phyloP scores from a whole-genome alignment of 164 flowering plant species.

The Stephania cephalantha region DNA sequence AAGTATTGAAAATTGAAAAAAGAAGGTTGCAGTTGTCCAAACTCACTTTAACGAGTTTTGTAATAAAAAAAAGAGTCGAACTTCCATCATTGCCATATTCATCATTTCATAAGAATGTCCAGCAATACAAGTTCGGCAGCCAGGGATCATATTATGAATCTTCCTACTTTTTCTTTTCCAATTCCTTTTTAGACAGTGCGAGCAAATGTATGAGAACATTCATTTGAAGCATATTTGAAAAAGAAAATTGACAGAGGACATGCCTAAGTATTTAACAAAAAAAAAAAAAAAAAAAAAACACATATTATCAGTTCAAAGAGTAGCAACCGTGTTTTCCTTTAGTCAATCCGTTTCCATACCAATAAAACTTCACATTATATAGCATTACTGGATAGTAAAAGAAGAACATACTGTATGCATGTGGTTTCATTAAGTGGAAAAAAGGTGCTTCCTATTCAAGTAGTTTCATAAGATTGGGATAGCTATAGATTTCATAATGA shows the following conservation, averaged over 20 bases:
- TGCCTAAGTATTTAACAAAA: not conserved
- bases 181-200: not conserved
- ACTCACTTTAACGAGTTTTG: not conserved
- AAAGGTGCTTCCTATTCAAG: too few relatives aligned
- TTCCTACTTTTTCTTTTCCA: not conserved
- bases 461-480: too few relatives aligned
- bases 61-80: not conserved
- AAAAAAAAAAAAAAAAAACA: not conserved
- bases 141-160: not conserved
- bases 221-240: not conserved
- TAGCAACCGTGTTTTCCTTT: too few relatives aligned
- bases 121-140: not conserved
- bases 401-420: too few relatives aligned
- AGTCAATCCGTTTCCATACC: too few relatives aligned
- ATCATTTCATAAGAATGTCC: not conserved
- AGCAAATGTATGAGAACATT: not conserved
- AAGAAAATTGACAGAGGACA: not conserved
- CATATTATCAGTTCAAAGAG: too few relatives aligned
- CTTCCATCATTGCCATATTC: not conserved
- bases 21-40: not conserved
- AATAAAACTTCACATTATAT: too few relatives aligned
- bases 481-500: too few relatives aligned
- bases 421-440: too few relatives aligned
- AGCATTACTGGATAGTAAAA: too few relatives aligned
- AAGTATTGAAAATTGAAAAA: not conserved